These are phyloP conservation scores for Verticillium zaregamsianum DNA, from an alignment of 2,329 filamentous ascomycete genomes.

Conservation along the genomic window DNA sequence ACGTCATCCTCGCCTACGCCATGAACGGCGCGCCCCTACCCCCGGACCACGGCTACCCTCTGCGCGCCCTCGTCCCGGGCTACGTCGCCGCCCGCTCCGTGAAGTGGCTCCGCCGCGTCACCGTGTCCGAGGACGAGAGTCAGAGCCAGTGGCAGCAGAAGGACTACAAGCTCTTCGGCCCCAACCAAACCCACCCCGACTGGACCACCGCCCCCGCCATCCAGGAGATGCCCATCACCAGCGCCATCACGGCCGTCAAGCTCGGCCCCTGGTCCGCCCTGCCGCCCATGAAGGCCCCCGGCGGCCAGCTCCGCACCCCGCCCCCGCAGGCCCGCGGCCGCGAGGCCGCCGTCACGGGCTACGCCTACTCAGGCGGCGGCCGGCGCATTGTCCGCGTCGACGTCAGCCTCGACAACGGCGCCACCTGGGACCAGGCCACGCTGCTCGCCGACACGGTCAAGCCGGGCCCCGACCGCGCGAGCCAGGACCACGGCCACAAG, in stretches of 20 bases:
- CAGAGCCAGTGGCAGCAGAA: conserved; percentile 60
- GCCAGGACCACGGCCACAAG: conserved; percentile 35
- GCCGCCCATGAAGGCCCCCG: background rate
- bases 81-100: conserved; percentile 64
- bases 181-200: conserved; percentile 55
- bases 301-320: background rate
- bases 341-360: conserved; percentile 48
- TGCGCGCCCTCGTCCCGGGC: conserved; percentile 59
- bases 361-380: conserved; percentile 66
- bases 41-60: conserved; percentile 61
- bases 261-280: conserved; percentile 30
- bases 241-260: conserved; percentile 54
- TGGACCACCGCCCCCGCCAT: conserved; percentile 62
- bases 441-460: conserved; percentile 46
- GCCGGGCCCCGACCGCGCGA: conserved; percentile 26
- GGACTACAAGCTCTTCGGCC: conserved; percentile 67
- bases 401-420: conserved; percentile 58
- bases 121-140: conserved; percentile 63
- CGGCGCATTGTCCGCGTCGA: conserved; percentile 64
- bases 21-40: conserved; percentile 65
- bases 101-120: conserved; percentile 65
- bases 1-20: conserved; percentile 61
- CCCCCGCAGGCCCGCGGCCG: conserved; percentile 1
- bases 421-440: conserved; percentile 59
- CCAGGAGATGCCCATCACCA: conserved; percentile 65